Evolutionary conservation across 208 protist genomes (phyloP).

Genomic region (Willaertia magna): DNA sequence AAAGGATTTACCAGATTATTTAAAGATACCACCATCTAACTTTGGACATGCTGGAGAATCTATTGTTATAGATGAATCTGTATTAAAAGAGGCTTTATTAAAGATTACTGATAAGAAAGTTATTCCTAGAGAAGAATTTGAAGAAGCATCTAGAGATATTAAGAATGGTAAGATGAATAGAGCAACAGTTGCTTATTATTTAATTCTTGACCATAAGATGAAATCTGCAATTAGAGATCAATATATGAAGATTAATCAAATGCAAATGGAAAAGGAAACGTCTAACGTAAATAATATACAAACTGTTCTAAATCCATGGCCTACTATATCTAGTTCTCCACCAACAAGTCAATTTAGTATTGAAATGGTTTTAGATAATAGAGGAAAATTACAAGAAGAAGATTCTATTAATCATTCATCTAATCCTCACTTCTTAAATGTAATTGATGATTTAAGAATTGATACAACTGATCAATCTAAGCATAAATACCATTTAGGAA

Average conservation of each 20-base stretch:
- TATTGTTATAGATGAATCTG: neutral
- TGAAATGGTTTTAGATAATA: neutral
- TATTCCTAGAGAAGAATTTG: neutral
- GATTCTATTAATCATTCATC: neutral
- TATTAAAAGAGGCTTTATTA: neutral
- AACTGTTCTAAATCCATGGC: neutral
- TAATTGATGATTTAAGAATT: neutral
- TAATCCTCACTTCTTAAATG: neutral
- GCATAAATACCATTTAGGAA: neutral
- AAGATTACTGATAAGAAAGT: neutral
- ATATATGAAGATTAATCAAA: neutral
- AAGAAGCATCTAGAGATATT: neutral
- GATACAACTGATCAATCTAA: neutral
- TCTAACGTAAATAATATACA: neutral
- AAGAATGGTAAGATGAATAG: neutral
- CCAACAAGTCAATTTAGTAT: neutral
- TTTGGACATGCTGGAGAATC: neutral
- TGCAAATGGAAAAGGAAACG: neutral
- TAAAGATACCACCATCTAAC: slow-evolving; percentile 48
- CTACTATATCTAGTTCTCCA: neutral
- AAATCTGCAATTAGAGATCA: neutral
- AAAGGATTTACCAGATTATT: slow-evolving; percentile 52
- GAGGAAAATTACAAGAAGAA: neutral
- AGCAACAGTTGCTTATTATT: slow-evolving; percentile 8
- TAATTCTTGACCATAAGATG: slow-evolving; percentile 7